Conservation (phyloP, 179 eudicot species). For the Silene coronaria region DNA sequence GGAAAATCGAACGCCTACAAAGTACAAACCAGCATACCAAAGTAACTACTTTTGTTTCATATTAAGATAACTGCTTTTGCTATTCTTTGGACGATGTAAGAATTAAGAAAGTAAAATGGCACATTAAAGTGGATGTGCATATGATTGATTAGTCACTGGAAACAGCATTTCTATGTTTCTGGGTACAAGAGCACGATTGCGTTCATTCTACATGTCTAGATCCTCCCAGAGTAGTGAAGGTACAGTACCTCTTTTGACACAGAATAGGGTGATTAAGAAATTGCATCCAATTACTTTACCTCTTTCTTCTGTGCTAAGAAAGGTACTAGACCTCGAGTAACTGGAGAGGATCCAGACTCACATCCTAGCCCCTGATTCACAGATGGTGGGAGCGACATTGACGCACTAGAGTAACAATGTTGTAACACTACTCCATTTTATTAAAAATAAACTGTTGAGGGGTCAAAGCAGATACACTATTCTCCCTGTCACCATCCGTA, state of each 20-base stretch:
- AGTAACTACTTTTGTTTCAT: background rate
- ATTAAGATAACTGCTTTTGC: background rate
- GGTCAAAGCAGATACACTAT: background rate
- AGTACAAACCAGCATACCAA: slow-evolving; percentile 27
- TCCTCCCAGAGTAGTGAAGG: background rate
- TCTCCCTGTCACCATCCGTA: too few species aligned
- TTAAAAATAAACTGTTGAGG: background rate
- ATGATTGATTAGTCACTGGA: too few species aligned
- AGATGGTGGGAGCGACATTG: too few species aligned
- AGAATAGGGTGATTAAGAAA: background rate
- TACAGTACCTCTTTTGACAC: background rate
- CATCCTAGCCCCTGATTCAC: too few species aligned
- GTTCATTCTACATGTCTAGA: background rate
- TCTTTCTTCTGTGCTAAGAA: background rate
- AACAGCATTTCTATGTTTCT: too few species aligned
- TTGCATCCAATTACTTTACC: background rate
- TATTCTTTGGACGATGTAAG: too few species aligned
- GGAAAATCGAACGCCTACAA: slow-evolving; percentile 59
- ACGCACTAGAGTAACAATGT: too few species aligned
- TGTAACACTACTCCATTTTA: background rate
- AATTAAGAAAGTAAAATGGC: too few species aligned
- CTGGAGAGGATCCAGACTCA: background rate
- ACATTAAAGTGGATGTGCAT: too few species aligned
- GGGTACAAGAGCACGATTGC: background rate
- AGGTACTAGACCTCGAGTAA: background rate